Evolutionary conservation across 305 asterid species (phyloP).

Genomic region (Ruellia speciosa): DNA sequence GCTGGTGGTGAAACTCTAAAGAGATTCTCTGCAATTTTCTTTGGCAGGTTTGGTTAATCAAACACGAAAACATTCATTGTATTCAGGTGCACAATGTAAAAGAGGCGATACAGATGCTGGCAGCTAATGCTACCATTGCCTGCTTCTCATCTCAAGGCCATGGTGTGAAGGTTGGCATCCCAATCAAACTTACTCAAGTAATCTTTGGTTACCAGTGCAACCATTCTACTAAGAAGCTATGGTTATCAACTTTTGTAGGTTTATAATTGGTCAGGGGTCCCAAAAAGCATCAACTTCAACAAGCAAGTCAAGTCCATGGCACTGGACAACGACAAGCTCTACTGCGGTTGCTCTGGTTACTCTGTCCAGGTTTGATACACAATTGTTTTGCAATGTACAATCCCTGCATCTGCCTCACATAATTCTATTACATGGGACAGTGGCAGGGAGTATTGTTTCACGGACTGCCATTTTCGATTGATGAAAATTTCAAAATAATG

Average conservation of each 20-base stretch:
- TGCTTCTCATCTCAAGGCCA: slow-evolving; percentile 63
- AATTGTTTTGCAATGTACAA: not conserved
- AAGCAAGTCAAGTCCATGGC: slow-evolving; percentile 56
- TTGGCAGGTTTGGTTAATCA: slow-evolving; percentile 70
- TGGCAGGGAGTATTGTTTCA: not conserved
- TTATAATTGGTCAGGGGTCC: slow-evolving; percentile 62
- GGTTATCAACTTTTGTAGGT: slow-evolving; percentile 33
- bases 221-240: not conserved
- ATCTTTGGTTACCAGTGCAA: not conserved
- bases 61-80: slow-evolving; percentile 68
- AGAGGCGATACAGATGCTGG: slow-evolving; percentile 48
- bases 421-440: not conserved
- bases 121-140: slow-evolving; percentile 47
- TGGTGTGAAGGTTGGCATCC: slow-evolving; percentile 57
- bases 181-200: not conserved
- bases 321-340: slow-evolving; percentile 49
- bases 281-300: slow-evolving; percentile 57
- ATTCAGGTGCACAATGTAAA: slow-evolving; percentile 71
- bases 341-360: slow-evolving; percentile 69
- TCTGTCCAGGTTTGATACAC: slow-evolving; percentile 43
- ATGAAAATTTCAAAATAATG: slow-evolving; percentile 9
- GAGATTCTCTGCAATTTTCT: not conserved
- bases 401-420: not conserved
- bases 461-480: not conserved
- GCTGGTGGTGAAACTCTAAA: not conserved